These are phyloP conservation scores for Melampsora americana DNA, from an alignment of 1,284 basidiomycete genomes.

Conservation along the genomic window DNA sequence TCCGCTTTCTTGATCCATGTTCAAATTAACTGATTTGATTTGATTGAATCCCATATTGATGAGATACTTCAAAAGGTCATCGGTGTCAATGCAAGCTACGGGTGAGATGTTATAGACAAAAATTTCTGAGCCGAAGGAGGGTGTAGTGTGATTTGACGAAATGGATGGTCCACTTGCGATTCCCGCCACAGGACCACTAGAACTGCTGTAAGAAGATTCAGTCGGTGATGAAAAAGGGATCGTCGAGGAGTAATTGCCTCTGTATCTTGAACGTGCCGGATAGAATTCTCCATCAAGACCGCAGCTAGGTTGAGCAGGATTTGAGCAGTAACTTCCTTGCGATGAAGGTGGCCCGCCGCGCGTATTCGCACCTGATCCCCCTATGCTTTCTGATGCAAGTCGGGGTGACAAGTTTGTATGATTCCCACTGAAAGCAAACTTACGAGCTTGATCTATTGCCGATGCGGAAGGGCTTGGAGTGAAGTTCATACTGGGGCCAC, in stretches of 20 bases:
- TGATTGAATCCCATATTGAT: conserved; percentile 16
- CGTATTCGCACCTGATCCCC: neutral
- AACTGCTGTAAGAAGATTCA: conserved; percentile 13
- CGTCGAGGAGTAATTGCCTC: neutral
- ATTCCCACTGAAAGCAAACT: neutral
- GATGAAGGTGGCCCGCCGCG: neutral
- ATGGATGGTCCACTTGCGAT: neutral
- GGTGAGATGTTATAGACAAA: conserved; percentile 37
- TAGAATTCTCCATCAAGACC: neutral
- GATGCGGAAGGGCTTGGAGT: neutral
- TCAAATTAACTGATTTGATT: conserved; percentile 25
- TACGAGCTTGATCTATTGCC: conserved; percentile 3
- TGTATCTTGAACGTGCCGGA: neutral
- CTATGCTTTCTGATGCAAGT: neutral
- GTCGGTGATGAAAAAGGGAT: neutral
- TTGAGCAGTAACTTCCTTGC: neutral
- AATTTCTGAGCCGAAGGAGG: conserved; percentile 5
- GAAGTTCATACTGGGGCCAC: conserved; percentile 23
- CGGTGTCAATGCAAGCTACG: conserved; percentile 38
- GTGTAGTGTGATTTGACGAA: neutral
- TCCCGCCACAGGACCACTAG: neutral
- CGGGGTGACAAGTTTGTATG: neutral
- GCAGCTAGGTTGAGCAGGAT: neutral
- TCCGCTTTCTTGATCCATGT: conserved; percentile 28
- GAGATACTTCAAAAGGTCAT: conserved; percentile 38